Conservation (phyloP, 441 rosid species). For the Iberis amara region DNA sequence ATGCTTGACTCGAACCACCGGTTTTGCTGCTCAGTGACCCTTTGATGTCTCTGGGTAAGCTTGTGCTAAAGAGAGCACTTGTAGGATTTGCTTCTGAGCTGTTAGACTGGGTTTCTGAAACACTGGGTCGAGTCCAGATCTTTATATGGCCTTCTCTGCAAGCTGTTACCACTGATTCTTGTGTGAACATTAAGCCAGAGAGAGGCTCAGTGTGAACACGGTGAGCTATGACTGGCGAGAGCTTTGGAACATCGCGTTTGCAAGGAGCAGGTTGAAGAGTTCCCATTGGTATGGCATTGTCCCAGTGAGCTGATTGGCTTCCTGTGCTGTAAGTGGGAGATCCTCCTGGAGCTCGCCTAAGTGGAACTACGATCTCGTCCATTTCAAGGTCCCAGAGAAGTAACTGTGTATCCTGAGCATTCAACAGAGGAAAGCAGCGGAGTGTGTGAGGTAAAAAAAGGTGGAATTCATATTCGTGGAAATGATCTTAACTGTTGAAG, state of each 20-base stretch:
- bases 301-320: conserved; percentile 97
- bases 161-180: conserved; percentile 73
- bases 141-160: conserved; percentile 89
- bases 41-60: conserved; percentile 56
- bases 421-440: conserved; percentile 15
- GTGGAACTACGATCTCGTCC: conserved; percentile 97
- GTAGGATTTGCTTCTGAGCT: conserved; percentile 38
- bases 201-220: conserved; percentile 91
- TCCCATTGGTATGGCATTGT: conserved; percentile 59
- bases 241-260: conserved; percentile 82
- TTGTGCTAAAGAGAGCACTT: conserved; percentile 38
- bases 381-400: conserved; percentile 95
- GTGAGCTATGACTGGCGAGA: conserved; percentile 77
- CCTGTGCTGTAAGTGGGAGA: conserved; percentile 96
- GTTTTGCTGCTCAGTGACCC: conserved; percentile 47
- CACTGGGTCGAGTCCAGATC: conserved; percentile 83
- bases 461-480: too few relatives aligned
- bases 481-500: too few relatives aligned
- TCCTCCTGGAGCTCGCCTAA: conserved; percentile 84
- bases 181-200: conserved; percentile 78
- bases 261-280: conserved; percentile 87
- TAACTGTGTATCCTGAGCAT: conserved; percentile 78
- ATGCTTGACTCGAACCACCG: conserved; percentile 35
- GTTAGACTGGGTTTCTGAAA: conserved; percentile 48
- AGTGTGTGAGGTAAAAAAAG: conserved; percentile 11